These are phyloP conservation scores for Saccharomycopsis synnaedendra DNA, from an alignment of 805 yeast species.

Conservation along the genomic window DNA sequence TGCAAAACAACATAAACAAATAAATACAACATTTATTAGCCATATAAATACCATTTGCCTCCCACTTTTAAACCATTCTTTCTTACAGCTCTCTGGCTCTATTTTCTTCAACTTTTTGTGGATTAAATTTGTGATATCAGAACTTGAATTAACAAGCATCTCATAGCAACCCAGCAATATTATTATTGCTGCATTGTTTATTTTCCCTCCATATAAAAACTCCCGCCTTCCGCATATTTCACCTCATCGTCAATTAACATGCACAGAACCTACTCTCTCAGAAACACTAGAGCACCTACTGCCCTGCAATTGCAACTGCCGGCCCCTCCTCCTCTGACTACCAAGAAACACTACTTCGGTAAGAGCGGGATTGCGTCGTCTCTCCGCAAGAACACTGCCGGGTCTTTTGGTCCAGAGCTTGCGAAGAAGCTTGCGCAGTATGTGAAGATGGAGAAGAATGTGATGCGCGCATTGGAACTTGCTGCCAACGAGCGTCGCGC, in stretches of 20 bases:
- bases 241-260: slow-evolving; percentile 28
- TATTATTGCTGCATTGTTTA: neutral
- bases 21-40: no score
- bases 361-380: slow-evolving; percentile 48
- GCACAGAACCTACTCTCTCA: slow-evolving; percentile 98
- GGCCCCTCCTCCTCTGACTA: slow-evolving; percentile 88
- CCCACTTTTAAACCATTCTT: no score
- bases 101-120: neutral
- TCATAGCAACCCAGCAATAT: neutral
- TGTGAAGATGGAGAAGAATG: slow-evolving; percentile 75
- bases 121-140: neutral
- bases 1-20: no score
- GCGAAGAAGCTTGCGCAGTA: slow-evolving; percentile 62
- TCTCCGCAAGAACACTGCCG: slow-evolving; percentile 66
- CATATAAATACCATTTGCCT: no score
- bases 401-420: slow-evolving; percentile 70
- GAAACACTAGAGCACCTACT: slow-evolving; percentile 93
- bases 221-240: neutral
- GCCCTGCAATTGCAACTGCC: slow-evolving; percentile 92
- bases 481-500: slow-evolving; percentile 70
- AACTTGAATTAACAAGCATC: neutral
- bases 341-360: slow-evolving; percentile 84
- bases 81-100: slow-evolving; percentile 25
- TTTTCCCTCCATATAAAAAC: neutral
- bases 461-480: slow-evolving; percentile 67